These are phyloP conservation scores for Castanea crenata DNA, from an alignment of 306 rosid species.

Conservation along the genomic window DNA sequence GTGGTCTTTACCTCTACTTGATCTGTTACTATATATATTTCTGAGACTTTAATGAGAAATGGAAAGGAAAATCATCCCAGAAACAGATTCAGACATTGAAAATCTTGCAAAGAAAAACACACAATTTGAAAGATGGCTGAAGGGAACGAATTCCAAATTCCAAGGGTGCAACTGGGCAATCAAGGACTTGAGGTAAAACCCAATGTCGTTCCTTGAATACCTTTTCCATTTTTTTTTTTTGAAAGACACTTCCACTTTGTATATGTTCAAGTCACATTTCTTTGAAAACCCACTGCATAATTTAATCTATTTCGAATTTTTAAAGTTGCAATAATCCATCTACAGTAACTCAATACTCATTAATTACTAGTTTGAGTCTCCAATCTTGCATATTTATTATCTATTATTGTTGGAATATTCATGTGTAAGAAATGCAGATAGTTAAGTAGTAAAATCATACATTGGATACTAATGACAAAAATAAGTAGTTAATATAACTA, in stretches of 20 bases:
- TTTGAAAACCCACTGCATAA: not conserved
- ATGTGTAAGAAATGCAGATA: no score
- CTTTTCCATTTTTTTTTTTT: not conserved
- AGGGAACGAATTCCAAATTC: not conserved
- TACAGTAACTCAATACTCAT: no score
- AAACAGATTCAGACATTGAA: not conserved
- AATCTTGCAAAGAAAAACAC: not conserved
- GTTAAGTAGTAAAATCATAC: no score
- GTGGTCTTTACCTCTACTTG: no score
- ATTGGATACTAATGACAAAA: no score
- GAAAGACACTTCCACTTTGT: not conserved
- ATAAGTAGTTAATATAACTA: no score
- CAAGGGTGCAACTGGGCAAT: conserved; percentile 24
- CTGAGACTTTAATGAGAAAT: not conserved
- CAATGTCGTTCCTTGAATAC: not conserved
- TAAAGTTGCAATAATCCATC: no score
- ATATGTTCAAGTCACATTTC: not conserved
- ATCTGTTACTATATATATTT: not conserved
- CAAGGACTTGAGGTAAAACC: conserved; percentile 23
- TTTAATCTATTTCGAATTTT: no score
- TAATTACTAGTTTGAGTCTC: no score
- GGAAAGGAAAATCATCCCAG: not conserved
- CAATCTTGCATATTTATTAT: no score
- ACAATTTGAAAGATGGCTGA: conserved; percentile 5
- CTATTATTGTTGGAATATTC: no score